Evolutionary conservation across 257 asterid species (phyloP).

Genomic region (Fraxinus cuspidata): DNA sequence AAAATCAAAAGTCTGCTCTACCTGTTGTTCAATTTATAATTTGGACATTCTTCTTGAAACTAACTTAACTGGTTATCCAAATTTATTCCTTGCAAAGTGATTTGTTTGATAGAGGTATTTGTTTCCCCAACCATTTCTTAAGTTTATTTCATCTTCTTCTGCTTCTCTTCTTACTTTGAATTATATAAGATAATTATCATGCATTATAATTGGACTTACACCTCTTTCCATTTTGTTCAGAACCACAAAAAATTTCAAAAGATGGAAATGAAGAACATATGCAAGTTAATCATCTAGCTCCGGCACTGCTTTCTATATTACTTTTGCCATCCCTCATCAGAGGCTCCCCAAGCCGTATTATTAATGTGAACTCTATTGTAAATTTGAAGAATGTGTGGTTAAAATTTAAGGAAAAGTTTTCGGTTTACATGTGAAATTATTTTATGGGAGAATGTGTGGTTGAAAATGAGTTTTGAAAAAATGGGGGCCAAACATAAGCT

Average conservation of each 20-base stretch:
- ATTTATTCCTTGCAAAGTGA: background rate
- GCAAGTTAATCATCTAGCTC: constrained; percentile 99
- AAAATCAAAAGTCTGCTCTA: background rate
- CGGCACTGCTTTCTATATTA: constrained; percentile 81
- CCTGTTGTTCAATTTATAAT: background rate
- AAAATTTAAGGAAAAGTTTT: too few species aligned
- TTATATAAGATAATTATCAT: background rate
- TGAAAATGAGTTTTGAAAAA: too few species aligned
- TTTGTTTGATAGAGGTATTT: background rate
- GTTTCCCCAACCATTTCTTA: background rate
- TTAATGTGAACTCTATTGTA: constrained; percentile 85
- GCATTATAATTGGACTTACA: constrained; percentile 20
- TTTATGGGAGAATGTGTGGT: too few species aligned
- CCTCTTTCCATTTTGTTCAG: constrained; percentile 42
- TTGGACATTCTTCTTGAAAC: background rate
- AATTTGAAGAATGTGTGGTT: constrained; percentile 29
- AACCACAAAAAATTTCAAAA: constrained; percentile 81
- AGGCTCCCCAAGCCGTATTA: constrained; percentile 92
- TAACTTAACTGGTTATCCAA: background rate
- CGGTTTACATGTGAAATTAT: too few species aligned
- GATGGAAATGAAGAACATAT: constrained; percentile 88
- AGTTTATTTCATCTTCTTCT: background rate
- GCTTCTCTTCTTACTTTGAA: constrained; percentile 14
- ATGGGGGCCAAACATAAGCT: background rate
- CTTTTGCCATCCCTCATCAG: constrained; percentile 91